Evolutionary conservation across 768 basidiomycete genomes (phyloP).

Genomic region (Auriscalpium orientale): DNA sequence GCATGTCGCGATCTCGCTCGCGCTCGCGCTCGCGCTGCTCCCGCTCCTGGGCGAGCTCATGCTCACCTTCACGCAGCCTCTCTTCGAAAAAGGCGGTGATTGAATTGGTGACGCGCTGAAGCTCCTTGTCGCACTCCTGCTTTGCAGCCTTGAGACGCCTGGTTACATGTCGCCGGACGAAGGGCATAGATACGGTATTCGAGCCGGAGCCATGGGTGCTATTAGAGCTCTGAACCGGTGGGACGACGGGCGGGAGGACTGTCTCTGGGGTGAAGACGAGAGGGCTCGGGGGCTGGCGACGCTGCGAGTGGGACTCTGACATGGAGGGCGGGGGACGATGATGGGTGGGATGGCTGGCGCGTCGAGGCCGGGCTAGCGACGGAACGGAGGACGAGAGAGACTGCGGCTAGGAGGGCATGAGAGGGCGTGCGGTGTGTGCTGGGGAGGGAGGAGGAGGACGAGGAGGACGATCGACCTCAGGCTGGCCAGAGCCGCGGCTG

Average conservation of each 20-base stretch:
- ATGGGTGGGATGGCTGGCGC: constrained; percentile 8
- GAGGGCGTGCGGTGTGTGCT: not conserved
- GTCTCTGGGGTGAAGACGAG: constrained; percentile 71
- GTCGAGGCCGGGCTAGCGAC: not conserved
- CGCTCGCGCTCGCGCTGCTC: constrained; percentile 37
- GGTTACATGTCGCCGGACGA: constrained; percentile 88
- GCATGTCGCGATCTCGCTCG: constrained; percentile 50
- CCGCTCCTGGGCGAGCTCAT: constrained; percentile 54
- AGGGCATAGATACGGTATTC: constrained; percentile 86
- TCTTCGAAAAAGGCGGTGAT: constrained; percentile 96
- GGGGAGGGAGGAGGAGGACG: constrained; percentile 9
- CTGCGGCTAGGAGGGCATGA: constrained; percentile 3
- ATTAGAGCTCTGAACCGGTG: constrained; percentile 20
- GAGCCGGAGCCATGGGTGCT: constrained; percentile 42
- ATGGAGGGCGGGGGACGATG: constrained; percentile 16
- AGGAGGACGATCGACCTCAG: not conserved
- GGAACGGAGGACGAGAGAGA: constrained; percentile 3
- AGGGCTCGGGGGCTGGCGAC: constrained; percentile 59
- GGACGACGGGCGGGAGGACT: constrained; percentile 28
- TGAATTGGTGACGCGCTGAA: constrained; percentile 86
- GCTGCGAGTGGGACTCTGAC: constrained; percentile 26
- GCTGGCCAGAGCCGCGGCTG: not conserved
- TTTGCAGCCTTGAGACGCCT: constrained; percentile 91
- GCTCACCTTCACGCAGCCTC: constrained; percentile 70
- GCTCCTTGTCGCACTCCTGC: constrained; percentile 93